Evolutionary conservation across 805 yeast species (phyloP), one percentile per base, ranked within the genome.

Genomic region (Scheffersomyces spartinae): DNA sequence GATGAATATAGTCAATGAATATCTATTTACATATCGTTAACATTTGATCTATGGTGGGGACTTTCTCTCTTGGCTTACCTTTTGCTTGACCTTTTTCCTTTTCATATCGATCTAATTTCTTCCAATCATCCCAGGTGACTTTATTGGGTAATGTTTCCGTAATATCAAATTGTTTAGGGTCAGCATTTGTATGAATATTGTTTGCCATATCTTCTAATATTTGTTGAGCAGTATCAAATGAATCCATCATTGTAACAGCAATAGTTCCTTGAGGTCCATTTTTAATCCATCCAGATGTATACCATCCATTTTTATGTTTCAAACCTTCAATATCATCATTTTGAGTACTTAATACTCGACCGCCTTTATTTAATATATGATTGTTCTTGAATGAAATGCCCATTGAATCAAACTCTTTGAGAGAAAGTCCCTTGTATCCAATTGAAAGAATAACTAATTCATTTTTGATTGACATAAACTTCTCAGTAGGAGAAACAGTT

Each of bases 261-360:
- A 91, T 91, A 3, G 84, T 93, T 1, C 98, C 98, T 15, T 68
- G 67, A 6, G 94, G 80, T 1, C 94, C 94, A 26, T 69, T 74
- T 29, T 79, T 72, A 24, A 85, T 75, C 98, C 98, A 91, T 0
- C 98, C 98, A 6, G 85, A 60, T 2, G 81, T 74, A 39, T 85
- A 88, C 31, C 83, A 53, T 1, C 83, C 78, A 2, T 42, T 43
- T 23, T 21, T 21, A 9, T 26, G 16, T 17, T 20, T 21, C 12
- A 21, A 17, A 8, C 12, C 15, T 5, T 21, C 20, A 17, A 26
- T 28, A n/a, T 30, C 40, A 8, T 29, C 23, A 3, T 47, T 26
- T 5, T 32, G 20, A 3, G 26, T 22, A 6, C 43, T 25, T 17
- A 43, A 30, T 6, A 57, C 31, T 20, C 64, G 46, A 4, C 66